Percentiles rank a stretch among this genome's conserved stretches.
Conservation (phyloP, 164 flowering plant species). For the Stephania cephalantha region DNA sequence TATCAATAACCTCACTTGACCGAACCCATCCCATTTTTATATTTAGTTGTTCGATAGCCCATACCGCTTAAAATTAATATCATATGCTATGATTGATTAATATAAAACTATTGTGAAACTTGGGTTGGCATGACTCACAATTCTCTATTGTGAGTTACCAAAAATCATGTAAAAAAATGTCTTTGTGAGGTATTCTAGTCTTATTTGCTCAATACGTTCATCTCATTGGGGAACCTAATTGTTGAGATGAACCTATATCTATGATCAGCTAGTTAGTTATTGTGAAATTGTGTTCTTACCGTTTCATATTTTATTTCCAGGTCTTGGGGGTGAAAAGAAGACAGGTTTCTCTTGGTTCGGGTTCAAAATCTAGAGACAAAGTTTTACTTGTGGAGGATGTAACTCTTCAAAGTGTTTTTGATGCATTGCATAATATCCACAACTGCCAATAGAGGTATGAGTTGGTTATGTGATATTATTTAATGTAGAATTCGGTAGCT, state of each 20-base stretch:
- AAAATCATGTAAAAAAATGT: not conserved
- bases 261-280: not conserved
- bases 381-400: conserved; percentile 80
- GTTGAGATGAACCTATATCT: not conserved
- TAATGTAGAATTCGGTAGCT: not conserved
- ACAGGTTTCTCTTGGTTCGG: conserved; percentile 72
- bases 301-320: conserved; percentile 27
- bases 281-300: not conserved
- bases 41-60: not conserved
- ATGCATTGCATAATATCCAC: conserved; percentile 52
- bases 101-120: not conserved
- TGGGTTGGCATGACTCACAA: not conserved
- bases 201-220: not conserved
- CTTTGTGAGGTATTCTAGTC: not conserved
- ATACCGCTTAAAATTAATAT: not conserved
- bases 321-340: conserved; percentile 84
- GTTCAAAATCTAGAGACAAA: conserved; percentile 93
- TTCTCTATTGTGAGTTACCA: not conserved
- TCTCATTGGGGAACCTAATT: not conserved
- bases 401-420: conserved; percentile 53
- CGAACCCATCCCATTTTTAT: not conserved
- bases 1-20: no score
- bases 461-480: not conserved
- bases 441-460: conserved; percentile 22
- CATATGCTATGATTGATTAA: not conserved